phyloP scores from a whole-genome alignment of 2,329 filamentous ascomycete genomes.

The Aspergillus pseudotamarii region DNA sequence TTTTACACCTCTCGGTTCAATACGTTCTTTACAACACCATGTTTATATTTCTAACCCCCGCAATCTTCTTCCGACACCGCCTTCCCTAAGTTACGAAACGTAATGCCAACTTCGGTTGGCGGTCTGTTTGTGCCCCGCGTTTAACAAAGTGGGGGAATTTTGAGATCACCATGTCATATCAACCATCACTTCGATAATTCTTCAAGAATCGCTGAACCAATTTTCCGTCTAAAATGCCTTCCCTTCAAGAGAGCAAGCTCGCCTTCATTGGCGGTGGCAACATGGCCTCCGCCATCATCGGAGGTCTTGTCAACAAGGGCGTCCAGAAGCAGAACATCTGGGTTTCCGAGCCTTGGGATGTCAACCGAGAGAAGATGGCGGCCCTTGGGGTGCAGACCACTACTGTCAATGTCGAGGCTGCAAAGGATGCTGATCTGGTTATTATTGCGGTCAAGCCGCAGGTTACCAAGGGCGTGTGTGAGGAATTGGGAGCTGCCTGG shows the following conservation, averaged over 20 bases:
- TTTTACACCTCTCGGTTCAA: too few species aligned
- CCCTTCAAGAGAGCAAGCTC: constrained; percentile 36
- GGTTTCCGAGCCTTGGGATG: constrained; percentile 40
- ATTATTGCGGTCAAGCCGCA: constrained; percentile 41
- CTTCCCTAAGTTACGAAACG: neutral
- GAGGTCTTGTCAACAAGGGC: constrained; percentile 33
- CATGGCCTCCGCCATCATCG: constrained; percentile 41
- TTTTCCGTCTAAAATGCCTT: constrained; percentile 15
- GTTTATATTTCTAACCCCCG: too few species aligned
- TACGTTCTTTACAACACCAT: too few species aligned
- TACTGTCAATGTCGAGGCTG: constrained; percentile 32
- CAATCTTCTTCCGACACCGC: too few species aligned
- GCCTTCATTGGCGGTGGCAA: constrained; percentile 42
- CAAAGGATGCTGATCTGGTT: constrained; percentile 31
- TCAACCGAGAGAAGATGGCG: constrained; percentile 38
- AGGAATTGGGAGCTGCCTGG: constrained; percentile 35
- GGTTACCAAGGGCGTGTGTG: constrained; percentile 35
- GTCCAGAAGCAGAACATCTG: constrained; percentile 35
- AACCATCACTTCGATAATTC: neutral
- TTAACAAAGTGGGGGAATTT: neutral
- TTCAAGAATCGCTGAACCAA: neutral
- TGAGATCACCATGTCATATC: neutral
- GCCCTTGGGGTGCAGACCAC: constrained; percentile 34
- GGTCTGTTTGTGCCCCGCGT: neutral
- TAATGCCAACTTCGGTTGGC: neutral